Evolutionary conservation across 306 rosid genomes (phyloP).

Genomic region (Pyrus bretschneideri): DNA sequence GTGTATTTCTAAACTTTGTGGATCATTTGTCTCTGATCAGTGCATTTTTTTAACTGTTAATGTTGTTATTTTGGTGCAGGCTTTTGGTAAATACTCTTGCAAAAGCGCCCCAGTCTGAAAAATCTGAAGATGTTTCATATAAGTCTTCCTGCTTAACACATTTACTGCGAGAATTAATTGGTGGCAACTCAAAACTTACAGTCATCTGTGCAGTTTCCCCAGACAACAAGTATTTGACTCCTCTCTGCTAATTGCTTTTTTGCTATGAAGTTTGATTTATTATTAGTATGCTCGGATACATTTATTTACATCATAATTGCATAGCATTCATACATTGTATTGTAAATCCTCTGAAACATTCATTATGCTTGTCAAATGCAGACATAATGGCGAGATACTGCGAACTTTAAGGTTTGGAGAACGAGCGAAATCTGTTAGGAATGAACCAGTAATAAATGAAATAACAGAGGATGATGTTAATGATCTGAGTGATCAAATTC

Average conservation of each 20-base stretch:
- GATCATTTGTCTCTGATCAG: neutral
- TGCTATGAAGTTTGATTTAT: neutral
- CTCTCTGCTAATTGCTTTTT: constrained; percentile 2
- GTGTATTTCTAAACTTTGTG: neutral
- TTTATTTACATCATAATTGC: neutral
- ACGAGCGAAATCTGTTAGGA: constrained; percentile 60
- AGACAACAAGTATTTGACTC: constrained; percentile 52
- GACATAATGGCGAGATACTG: constrained; percentile 58
- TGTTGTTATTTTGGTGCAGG: constrained; percentile 44
- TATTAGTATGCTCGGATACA: neutral
- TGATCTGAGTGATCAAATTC: constrained; percentile 88
- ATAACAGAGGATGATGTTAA: constrained; percentile 80
- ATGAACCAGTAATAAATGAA: constrained; percentile 76
- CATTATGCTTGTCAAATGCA: constrained; percentile 37
- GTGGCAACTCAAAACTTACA: constrained; percentile 86
- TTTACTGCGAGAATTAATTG: constrained; percentile 67
- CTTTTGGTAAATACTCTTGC: constrained; percentile 60
- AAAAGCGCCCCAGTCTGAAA: constrained; percentile 38
- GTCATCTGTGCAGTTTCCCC: constrained; percentile 70
- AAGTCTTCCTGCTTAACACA: constrained; percentile 66
- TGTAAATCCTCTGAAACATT: neutral
- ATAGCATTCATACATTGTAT: neutral
- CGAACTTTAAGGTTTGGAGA: constrained; percentile 83
- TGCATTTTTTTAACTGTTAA: neutral
- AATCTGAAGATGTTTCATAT: constrained; percentile 39